Evolutionary conservation across 2,329 filamentous ascomycete species (phyloP).

Genomic region (Escovopsis weberi): DNA sequence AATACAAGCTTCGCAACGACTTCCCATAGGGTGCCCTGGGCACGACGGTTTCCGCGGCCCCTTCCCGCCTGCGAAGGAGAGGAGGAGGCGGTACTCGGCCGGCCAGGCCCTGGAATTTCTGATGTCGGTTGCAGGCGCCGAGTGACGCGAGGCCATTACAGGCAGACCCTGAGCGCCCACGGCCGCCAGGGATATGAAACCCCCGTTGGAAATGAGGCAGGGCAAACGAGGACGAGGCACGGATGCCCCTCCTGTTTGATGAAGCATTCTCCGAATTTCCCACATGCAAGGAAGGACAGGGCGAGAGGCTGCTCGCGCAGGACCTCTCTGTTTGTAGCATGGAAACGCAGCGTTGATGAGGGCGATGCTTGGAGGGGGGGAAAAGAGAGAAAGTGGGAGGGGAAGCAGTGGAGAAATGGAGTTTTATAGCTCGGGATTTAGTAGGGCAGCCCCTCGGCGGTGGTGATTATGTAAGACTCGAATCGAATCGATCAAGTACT

Average conservation of each 20-base stretch:
- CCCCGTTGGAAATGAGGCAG: constrained; percentile 7
- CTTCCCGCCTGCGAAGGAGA: constrained; percentile 8
- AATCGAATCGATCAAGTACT: no score
- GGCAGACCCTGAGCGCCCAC: constrained; percentile 43
- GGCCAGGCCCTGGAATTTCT: constrained; percentile 60
- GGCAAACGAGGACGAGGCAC: constrained; percentile 11
- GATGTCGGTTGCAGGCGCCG: constrained; percentile 79
- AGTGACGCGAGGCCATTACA: constrained; percentile 74
- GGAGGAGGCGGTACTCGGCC: constrained; percentile 2
- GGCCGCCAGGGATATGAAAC: background rate
- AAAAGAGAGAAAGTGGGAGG: constrained; percentile 18
- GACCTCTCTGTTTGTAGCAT: constrained; percentile 64
- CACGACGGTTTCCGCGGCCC: background rate
- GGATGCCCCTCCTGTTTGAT: constrained; percentile 6
- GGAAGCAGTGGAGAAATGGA: background rate
- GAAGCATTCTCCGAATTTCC: constrained; percentile 99
- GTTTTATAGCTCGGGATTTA: background rate
- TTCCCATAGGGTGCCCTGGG: constrained; percentile 58
- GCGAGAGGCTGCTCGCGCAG: constrained; percentile 8
- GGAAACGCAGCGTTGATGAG: constrained; percentile 90
- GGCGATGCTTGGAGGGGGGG: constrained; percentile 48
- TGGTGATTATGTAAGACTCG: no score
- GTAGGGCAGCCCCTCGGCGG: no score
- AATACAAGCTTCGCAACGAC: constrained; percentile 84
- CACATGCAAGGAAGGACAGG: constrained; percentile 50